Evolutionary conservation across 2,329 filamentous ascomycete species (phyloP).

Genomic region (Alternaria sp.): DNA sequence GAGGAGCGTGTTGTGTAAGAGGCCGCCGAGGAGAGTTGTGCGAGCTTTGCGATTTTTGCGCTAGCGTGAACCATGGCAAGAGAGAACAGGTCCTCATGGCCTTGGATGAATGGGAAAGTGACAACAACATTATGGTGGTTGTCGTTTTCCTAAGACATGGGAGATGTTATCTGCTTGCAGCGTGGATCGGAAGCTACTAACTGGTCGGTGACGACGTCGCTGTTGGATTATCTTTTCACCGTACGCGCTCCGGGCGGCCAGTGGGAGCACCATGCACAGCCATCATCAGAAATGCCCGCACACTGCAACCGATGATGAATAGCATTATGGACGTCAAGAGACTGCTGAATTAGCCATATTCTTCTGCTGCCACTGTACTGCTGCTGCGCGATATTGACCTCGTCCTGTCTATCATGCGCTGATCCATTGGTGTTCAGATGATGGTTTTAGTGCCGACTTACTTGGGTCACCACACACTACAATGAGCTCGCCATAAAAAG

Average conservation of each 20-base stretch:
- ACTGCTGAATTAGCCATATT: background rate
- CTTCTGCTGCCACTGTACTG: background rate
- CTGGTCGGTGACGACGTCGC: constrained; percentile 27
- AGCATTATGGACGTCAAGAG: background rate
- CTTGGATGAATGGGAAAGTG: constrained; percentile 3
- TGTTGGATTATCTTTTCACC: constrained; percentile 38
- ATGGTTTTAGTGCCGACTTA: background rate
- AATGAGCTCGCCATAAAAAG: background rate
- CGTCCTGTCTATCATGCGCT: background rate
- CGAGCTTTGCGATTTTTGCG: constrained; percentile 40
- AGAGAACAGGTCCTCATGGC: constrained; percentile 12
- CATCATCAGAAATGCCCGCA: constrained; percentile 15
- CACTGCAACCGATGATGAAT: background rate
- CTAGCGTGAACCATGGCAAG: constrained; percentile 36
- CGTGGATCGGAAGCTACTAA: constrained; percentile 15
- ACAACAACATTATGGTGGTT: constrained; percentile 22
- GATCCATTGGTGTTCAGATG: background rate
- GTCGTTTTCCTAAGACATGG: constrained; percentile 3
- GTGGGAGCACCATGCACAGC: constrained; percentile 20
- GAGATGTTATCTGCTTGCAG: constrained; percentile 10
- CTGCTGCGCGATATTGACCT: background rate
- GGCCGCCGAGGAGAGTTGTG: constrained; percentile 40
- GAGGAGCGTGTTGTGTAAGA: constrained; percentile 25
- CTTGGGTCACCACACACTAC: background rate
- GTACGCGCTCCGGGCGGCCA: constrained; percentile 25